Base-by-base conservation (phyloP, 192 early-diverging fungal species). In the Haplosporangium gracile region DNA sequence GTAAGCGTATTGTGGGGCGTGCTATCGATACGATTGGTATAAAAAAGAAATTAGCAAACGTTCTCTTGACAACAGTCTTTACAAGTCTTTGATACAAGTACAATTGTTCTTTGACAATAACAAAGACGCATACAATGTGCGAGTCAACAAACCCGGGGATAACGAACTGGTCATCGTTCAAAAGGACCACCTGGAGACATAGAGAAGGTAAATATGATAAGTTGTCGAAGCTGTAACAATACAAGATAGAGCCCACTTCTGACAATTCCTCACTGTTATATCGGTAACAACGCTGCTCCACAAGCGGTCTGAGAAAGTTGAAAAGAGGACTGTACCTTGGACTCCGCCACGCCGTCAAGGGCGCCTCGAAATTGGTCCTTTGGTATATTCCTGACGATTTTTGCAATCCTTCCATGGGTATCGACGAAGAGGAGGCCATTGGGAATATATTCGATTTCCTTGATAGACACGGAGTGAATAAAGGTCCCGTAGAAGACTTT, bases 81-180 rank as follows among this genome's bases (percentile, higher is more conserved):
- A 38, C 16, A 70, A 2, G 43, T 45, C 43, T 51, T 16, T 51
- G 49, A 5, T 51, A 40, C 18, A 42, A 7, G 0, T 51, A 40
- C 18, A 42, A 7, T 40, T 4, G 26, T 70, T 29, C 36, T 5
- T 70, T 22, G 24, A 45, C 32, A 2, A 15, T 18, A 4, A 47
- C 24, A 15, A 60, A 24, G 8, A 2, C n/a, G 0, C 74, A 15
- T 82, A 82, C 81, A 34, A 94, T 93, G 83, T 97, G 96, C 9
- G 95, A 95, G 73, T 97, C 96, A 75, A 97, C 89, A 36, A 96
- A 88, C 0, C 96, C 96, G n/a, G 96, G 96, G 75, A 96, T 88
- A 69, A 97, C 82, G 71, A 96, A 94, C 76, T 95, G 93, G 77
- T 86, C 80, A 1, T 79, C 72, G 2, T 81, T 72, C 20, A 93